These are phyloP conservation scores for Agaricales sp. DNA, from an alignment of 1,284 basidiomycete genomes.

Conservation along the genomic window DNA sequence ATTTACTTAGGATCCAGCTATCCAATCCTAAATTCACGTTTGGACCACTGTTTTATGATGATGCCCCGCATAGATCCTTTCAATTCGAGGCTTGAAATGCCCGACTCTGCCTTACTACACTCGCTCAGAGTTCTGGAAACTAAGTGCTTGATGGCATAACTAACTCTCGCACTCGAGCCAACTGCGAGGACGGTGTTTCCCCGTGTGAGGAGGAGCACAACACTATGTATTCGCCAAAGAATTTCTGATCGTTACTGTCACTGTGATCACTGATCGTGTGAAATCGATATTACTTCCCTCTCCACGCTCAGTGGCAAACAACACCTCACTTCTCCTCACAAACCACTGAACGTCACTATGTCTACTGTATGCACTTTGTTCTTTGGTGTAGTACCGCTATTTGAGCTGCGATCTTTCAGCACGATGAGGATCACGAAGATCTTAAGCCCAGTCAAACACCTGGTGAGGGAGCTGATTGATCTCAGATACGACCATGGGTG, in stretches of 20 bases:
- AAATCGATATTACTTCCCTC: constrained; percentile 29
- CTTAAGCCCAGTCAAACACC: constrained; percentile 33
- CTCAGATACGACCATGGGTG: constrained; percentile 36
- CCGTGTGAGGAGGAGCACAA: no score
- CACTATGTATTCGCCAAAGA: neutral
- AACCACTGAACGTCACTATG: constrained; percentile 12
- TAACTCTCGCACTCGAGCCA: no score
- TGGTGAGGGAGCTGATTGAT: constrained; percentile 27
- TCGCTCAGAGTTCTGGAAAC: no score
- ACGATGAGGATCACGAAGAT: constrained; percentile 48
- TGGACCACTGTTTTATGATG: no score
- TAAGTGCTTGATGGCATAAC: no score
- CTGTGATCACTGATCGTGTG: constrained; percentile 20
- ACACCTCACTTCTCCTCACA: constrained; percentile 10
- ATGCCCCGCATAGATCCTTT: no score
- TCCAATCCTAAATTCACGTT: no score
- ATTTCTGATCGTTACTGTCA: neutral
- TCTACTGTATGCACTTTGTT: constrained; percentile 15
- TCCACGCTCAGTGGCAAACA: constrained; percentile 7
- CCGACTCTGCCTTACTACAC: no score
- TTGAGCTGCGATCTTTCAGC: constrained; percentile 20
- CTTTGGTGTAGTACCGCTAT: neutral
- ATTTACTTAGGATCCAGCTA: no score
- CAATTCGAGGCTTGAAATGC: no score
- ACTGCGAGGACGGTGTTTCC: no score